Percentiles rank a stretch among this genome's conserved stretches.
These are phyloP conservation scores for Penicillium glabrum DNA, from an alignment of 2,329 filamentous ascomycete genomes.

Conservation along the genomic window DNA sequence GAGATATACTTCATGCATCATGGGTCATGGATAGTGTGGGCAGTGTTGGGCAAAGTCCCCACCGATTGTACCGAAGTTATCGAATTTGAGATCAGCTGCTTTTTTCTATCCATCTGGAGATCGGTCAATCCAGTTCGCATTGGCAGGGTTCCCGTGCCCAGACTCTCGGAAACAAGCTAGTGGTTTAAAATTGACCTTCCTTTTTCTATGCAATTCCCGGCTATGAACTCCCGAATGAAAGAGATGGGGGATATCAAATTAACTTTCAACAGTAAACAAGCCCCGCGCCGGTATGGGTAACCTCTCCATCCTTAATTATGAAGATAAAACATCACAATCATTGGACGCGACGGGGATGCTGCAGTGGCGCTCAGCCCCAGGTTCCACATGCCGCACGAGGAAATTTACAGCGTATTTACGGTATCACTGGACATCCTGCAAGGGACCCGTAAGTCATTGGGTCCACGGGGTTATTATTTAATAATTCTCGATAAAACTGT, in stretches of 20 bases:
- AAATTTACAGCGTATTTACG: conserved; percentile 1
- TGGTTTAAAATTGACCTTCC: background rate
- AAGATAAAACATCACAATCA: background rate
- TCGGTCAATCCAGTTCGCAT: background rate
- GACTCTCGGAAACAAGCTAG: background rate
- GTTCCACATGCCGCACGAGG: conserved; percentile 19
- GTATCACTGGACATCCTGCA: conserved; percentile 1
- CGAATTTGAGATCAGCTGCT: background rate
- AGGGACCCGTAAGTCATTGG: background rate
- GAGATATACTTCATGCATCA: background rate
- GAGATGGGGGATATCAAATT: background rate
- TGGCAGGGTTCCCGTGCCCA: conserved; percentile 1
- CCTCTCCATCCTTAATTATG: background rate
- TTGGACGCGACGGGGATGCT: conserved; percentile 1
- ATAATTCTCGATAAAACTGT: background rate
- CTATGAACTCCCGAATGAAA: background rate
- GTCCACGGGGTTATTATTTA: background rate
- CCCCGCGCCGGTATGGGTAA: conserved; percentile 4
- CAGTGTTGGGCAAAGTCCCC: background rate
- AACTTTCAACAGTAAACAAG: background rate
- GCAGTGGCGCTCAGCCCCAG: conserved; percentile 22
- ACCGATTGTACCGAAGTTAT: conserved; percentile 2
- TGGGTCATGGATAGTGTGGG: background rate
- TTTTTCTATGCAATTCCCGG: background rate
- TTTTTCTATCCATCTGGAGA: background rate